These are phyloP conservation scores for Metarhizium robertsii DNA, from an alignment of 2,329 filamentous ascomycete species.

Conservation along the genomic window DNA sequence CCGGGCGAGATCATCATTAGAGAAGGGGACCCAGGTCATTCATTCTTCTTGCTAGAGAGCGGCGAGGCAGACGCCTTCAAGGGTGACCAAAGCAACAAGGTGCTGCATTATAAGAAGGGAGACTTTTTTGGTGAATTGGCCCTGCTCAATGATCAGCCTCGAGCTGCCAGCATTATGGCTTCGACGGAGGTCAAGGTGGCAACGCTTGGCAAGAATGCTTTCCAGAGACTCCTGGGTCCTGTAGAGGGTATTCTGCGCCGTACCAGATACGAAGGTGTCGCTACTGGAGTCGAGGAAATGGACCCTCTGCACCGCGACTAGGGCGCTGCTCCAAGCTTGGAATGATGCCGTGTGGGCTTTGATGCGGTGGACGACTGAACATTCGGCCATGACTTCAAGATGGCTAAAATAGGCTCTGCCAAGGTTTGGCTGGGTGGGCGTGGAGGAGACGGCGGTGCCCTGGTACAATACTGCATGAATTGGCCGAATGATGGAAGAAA, in stretches of 20 bases:
- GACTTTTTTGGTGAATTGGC: conserved; percentile 97
- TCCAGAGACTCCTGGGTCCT: conserved; percentile 84
- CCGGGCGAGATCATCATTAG: conserved; percentile 75
- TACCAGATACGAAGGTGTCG: conserved; percentile 52
- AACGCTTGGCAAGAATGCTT: conserved; percentile 84
- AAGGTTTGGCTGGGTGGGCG: not conserved
- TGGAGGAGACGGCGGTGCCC: not conserved
- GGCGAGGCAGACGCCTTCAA: conserved; percentile 85
- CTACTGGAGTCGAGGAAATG: conserved; percentile 55
- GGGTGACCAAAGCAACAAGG: conserved; percentile 55
- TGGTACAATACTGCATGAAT: not conserved
- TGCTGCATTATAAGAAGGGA: conserved; percentile 79
- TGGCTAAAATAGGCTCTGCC: not conserved
- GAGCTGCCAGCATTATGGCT: conserved; percentile 80
- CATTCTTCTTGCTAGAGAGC: conserved; percentile 83
- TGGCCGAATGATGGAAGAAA: not conserved
- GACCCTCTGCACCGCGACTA: conserved; percentile 48
- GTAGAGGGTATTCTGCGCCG: conserved; percentile 93
- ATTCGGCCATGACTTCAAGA: not conserved
- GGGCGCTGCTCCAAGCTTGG: not conserved
- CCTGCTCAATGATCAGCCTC: conserved; percentile 83
- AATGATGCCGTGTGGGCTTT: not conserved
- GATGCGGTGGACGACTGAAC: not conserved
- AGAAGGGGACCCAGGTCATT: conserved; percentile 84
- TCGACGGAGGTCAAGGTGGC: conserved; percentile 87